Conservation (phyloP, 2,329 filamentous ascomycete species). For the Rutstroemia sydowiana region DNA sequence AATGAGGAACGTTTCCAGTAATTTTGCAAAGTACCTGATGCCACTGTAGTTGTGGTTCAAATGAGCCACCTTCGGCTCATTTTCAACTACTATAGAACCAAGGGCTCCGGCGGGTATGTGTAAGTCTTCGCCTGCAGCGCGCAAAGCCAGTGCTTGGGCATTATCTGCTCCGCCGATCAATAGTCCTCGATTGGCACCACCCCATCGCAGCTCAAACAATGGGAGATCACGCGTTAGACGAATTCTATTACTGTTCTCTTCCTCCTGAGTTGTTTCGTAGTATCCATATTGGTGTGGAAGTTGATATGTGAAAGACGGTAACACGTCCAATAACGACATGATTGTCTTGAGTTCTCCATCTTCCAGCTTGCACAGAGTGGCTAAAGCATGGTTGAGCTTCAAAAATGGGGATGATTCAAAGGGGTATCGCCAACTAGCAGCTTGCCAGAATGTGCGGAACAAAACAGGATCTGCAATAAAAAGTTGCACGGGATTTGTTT, state of each 20-base stretch:
- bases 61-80: constrained; percentile 65
- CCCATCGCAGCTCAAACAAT: constrained; percentile 46
- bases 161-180: background rate
- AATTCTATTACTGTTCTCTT: constrained; percentile 77
- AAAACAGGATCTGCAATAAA: constrained; percentile 39
- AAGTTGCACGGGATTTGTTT: constrained; percentile 37
- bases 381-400: constrained; percentile 60
- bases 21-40: constrained; percentile 70
- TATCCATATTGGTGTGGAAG: constrained; percentile 65
- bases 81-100: constrained; percentile 70
- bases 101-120: constrained; percentile 57
- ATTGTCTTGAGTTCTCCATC: constrained; percentile 32
- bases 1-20: constrained; percentile 59
- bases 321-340: constrained; percentile 51
- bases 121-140: constrained; percentile 41
- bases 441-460: constrained; percentile 44
- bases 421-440: constrained; percentile 72
- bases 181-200: background rate
- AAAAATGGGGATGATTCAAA: constrained; percentile 79
- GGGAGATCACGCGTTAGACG: constrained; percentile 56
- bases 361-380: constrained; percentile 37
- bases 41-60: constrained; percentile 73
- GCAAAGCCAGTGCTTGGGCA: constrained; percentile 17
- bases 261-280: constrained; percentile 74
- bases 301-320: constrained; percentile 68